Percentiles rank a stretch among this genome's conserved stretches.
These are phyloP conservation scores for Friedmanniomyces endolithicus DNA, from an alignment of 495 filamentous ascomycete species.

Conservation along the genomic window DNA sequence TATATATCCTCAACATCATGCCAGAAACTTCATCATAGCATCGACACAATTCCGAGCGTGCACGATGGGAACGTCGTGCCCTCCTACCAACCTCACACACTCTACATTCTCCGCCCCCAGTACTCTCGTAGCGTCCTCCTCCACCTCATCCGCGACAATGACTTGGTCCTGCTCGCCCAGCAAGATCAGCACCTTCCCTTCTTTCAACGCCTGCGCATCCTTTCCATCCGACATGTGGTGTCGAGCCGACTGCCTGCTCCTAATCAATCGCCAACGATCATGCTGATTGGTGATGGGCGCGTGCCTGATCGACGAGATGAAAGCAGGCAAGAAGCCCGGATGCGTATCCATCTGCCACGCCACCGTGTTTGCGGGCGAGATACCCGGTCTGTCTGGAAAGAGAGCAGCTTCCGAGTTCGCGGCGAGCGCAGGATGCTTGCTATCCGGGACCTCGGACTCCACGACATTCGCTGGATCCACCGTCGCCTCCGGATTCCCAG, in stretches of 20 bases:
- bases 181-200: slow-evolving; percentile 43
- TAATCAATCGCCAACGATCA: slow-evolving; percentile 46
- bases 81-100: slow-evolving; percentile 40
- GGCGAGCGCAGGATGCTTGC: slow-evolving; percentile 8
- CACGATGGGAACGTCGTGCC: slow-evolving; percentile 47
- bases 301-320: slow-evolving; percentile 46
- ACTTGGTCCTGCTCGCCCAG: slow-evolving; percentile 42
- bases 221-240: slow-evolving; percentile 15
- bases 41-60: slow-evolving; percentile 40
- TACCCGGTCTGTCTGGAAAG: slow-evolving; percentile 29
- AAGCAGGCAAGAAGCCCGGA: slow-evolving; percentile 43
- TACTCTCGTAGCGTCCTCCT: slow-evolving; percentile 39
- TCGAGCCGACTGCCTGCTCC: slow-evolving; percentile 36
- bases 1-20: too few relatives aligned
- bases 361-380: slow-evolving; percentile 36
- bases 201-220: slow-evolving; percentile 27
- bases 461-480: background rate
- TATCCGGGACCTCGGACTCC: slow-evolving; percentile 5
- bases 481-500: background rate
- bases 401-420: slow-evolving; percentile 28
- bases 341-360: slow-evolving; percentile 47
- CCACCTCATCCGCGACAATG: slow-evolving; percentile 45
- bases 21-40: slow-evolving; percentile 33
- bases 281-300: slow-evolving; percentile 43
- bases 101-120: slow-evolving; percentile 36